Conservation (phyloP, 208 protist species). For the Giardia muris region DNA sequence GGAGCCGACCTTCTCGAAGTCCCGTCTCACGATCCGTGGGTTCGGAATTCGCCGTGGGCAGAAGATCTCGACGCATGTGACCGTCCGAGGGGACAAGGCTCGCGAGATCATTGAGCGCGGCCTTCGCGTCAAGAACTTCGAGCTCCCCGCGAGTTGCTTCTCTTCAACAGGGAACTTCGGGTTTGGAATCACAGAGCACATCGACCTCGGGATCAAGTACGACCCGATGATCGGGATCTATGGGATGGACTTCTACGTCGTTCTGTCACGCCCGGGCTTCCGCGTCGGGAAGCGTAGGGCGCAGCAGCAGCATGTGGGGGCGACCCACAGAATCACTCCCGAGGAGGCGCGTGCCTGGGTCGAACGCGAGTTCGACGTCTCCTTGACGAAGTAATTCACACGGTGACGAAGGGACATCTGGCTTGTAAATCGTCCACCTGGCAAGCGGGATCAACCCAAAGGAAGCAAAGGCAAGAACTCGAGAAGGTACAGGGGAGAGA, state of each 20-base stretch:
- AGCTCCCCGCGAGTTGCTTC: constrained; percentile 84
- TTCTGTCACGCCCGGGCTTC: constrained; percentile 78
- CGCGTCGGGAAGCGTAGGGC: constrained; percentile 62
- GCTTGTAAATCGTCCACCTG: no score
- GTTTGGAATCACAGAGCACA: constrained; percentile 99
- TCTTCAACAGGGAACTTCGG: constrained; percentile 88
- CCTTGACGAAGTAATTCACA: not conserved
- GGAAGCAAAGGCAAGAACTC: no score
- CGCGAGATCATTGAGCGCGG: constrained; percentile 91
- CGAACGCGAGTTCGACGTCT: constrained; percentile 79
- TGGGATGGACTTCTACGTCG: constrained; percentile 87
- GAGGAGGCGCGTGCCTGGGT: constrained; percentile 96
- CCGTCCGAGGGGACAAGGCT: constrained; percentile 94
- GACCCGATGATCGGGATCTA: constrained; percentile 94
- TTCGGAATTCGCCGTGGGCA: constrained; percentile 97
- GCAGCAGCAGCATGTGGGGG: constrained; percentile 59
- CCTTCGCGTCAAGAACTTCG: constrained; percentile 95
- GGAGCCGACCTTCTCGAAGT: constrained; percentile 79
- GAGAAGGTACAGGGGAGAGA: no score
- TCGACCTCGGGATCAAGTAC: constrained; percentile 99
- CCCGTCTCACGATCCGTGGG: constrained; percentile 87
- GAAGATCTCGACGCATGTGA: constrained; percentile 93
- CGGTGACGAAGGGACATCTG: no score
- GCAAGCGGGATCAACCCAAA: no score
- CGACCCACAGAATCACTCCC: constrained; percentile 73